Percentiles rank a stretch among this genome's conserved stretches.
Conservation (phyloP, 345 rosid genomes). For the Atalantia buxifolia region DNA sequence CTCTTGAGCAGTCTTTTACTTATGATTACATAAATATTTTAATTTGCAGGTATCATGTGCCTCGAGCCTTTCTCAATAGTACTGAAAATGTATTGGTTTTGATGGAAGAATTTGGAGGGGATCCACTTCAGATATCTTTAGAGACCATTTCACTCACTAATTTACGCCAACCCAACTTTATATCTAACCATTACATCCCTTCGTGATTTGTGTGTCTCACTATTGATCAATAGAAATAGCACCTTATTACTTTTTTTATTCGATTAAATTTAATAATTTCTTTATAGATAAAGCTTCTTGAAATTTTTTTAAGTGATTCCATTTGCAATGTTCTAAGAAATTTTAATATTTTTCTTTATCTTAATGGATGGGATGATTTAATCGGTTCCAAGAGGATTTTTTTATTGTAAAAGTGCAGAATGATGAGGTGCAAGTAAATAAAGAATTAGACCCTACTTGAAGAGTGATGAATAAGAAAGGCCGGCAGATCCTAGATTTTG, state of each 20-base stretch:
- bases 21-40: background rate
- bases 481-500: no score
- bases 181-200: background rate
- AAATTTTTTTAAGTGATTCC: background rate
- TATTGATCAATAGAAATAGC: no score
- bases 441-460: no score
- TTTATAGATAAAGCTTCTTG: background rate
- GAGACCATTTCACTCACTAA: constrained; percentile 35
- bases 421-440: no score
- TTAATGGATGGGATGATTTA: no score
- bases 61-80: constrained; percentile 60
- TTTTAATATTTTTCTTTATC: no score
- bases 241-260: background rate
- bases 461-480: no score
- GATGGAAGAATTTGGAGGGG: constrained; percentile 66
- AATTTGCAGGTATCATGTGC: constrained; percentile 67
- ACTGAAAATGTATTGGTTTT: constrained; percentile 48
- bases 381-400: no score
- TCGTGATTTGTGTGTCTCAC: background rate
- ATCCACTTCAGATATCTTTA: constrained; percentile 57
- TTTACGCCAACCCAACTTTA: background rate
- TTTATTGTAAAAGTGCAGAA: no score
- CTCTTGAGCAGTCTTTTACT: no score
- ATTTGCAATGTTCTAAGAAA: background rate
- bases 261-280: background rate